These are phyloP conservation scores for Hymenoscyphus occultus DNA, from an alignment of 2,329 filamentous ascomycete genomes.

Conservation along the genomic window DNA sequence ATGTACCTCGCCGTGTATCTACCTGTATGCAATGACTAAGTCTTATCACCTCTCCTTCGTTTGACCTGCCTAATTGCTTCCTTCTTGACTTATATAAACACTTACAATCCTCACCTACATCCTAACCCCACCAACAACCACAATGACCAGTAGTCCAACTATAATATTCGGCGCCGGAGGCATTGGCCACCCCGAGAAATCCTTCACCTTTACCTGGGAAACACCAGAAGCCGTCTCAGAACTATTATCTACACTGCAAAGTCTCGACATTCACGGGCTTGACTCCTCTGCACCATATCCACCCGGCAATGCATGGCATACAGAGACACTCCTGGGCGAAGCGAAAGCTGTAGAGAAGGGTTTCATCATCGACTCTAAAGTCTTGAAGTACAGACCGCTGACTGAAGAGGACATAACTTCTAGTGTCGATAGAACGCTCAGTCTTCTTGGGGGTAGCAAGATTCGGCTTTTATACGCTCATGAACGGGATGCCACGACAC, in stretches of 20 bases:
- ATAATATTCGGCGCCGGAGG: neutral
- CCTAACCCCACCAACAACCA: neutral
- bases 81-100: too few relatives aligned
- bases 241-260: conserved; percentile 7
- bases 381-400: conserved; percentile 7
- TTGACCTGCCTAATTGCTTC: too few relatives aligned
- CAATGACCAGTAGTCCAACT: neutral
- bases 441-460: neutral
- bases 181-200: conserved; percentile 2
- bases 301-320: conserved; percentile 6
- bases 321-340: conserved; percentile 16
- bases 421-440: conserved; percentile 5
- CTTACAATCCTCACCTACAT: neutral
- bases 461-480: conserved; percentile 15
- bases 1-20: too few relatives aligned
- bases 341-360: conserved; percentile 10
- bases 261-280: conserved; percentile 10
- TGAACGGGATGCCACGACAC: conserved; percentile 25
- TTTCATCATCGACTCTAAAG: conserved; percentile 16
- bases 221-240: conserved; percentile 3
- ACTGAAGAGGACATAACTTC: neutral
- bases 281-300: conserved; percentile 20
- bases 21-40: too few relatives aligned
- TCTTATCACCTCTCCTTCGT: too few relatives aligned
- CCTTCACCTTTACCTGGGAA: conserved; percentile 1